Evolutionary conservation across 2,329 filamentous ascomycete genomes (phyloP).

Genomic region (Arthrobotrys pseudoclavata): DNA sequence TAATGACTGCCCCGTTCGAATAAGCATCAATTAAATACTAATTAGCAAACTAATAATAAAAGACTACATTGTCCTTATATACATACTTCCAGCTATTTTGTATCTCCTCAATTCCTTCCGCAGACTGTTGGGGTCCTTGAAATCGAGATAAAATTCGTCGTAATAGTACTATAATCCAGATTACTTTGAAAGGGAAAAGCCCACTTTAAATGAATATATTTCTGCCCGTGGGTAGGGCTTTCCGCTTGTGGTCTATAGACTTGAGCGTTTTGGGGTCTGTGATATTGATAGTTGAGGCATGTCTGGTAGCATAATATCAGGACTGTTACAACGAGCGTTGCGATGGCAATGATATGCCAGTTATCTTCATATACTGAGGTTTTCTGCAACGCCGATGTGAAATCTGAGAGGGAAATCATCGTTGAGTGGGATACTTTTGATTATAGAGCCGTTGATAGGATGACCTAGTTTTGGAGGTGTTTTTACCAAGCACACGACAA

Average conservation of each 20-base stretch:
- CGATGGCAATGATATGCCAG: constrained; percentile 4
- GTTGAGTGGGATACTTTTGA: neutral
- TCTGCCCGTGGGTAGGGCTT: constrained; percentile 11
- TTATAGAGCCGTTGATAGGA: neutral
- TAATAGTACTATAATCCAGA: neutral
- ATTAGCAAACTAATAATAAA: constrained; percentile 3
- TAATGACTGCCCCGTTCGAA: constrained; percentile 4
- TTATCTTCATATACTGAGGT: neutral
- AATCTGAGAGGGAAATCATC: constrained; percentile 3
- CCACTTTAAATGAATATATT: neutral
- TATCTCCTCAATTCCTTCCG: constrained; percentile 18
- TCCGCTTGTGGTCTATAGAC: constrained; percentile 11
- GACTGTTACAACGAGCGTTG: neutral
- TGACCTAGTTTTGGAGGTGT: neutral
- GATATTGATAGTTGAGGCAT: neutral
- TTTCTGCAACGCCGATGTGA: constrained; percentile 1
- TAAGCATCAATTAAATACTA: neutral
- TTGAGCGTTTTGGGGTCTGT: neutral
- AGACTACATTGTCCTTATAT: neutral
- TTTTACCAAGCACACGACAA: neutral
- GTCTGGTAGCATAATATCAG: constrained; percentile 1
- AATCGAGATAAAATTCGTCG: constrained; percentile 14
- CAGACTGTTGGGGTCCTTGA: constrained; percentile 10
- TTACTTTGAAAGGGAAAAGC: neutral
- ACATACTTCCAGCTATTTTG: constrained; percentile 26